Conservation (phyloP, 2,329 filamentous ascomycete species). For the Fusarium chlamydosporum region DNA sequence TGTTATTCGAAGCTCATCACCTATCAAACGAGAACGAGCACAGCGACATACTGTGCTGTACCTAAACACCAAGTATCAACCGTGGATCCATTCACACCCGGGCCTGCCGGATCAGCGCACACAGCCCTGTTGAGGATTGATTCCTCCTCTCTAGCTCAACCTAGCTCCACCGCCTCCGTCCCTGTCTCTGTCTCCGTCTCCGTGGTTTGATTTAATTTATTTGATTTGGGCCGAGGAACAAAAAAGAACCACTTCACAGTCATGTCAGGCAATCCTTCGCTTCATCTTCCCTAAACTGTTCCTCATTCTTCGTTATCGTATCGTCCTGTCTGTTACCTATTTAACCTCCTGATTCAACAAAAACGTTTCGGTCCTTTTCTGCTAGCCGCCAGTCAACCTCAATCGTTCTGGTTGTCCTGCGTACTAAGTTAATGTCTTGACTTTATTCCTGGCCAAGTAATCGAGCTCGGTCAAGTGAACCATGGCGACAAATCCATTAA, state of each 20-base stretch:
- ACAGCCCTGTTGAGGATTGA: slow-evolving; percentile 28
- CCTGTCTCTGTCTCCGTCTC: slow-evolving; percentile 8
- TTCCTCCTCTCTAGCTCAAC: slow-evolving; percentile 22
- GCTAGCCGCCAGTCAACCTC: slow-evolving; percentile 11
- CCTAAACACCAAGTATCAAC: slow-evolving; percentile 43
- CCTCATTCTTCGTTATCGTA: slow-evolving; percentile 11
- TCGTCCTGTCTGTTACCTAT: not conserved
- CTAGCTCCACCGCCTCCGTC: slow-evolving; percentile 43
- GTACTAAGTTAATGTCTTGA: slow-evolving; percentile 6
- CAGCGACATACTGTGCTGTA: slow-evolving; percentile 3
- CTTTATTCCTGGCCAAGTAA: not conserved
- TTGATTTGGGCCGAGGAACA: slow-evolving; percentile 32
- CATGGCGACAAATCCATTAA: slow-evolving; percentile 29
- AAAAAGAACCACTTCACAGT: slow-evolving; percentile 16
- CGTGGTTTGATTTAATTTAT: slow-evolving; percentile 15
- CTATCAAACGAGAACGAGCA: slow-evolving; percentile 25
- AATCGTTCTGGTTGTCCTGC: not conserved
- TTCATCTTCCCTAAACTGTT: slow-evolving; percentile 29
- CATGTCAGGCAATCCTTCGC: slow-evolving; percentile 32
- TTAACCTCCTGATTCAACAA: slow-evolving; percentile 17
- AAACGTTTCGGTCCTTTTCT: slow-evolving; percentile 22
- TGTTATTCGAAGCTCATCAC: not conserved
- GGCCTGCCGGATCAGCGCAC: slow-evolving; percentile 46
- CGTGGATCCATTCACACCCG: slow-evolving; percentile 47
- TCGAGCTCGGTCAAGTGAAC: slow-evolving; percentile 11